Evolutionary conservation across 2,329 filamentous ascomycete species (phyloP).

Genomic region (Bertia moriformis): DNA sequence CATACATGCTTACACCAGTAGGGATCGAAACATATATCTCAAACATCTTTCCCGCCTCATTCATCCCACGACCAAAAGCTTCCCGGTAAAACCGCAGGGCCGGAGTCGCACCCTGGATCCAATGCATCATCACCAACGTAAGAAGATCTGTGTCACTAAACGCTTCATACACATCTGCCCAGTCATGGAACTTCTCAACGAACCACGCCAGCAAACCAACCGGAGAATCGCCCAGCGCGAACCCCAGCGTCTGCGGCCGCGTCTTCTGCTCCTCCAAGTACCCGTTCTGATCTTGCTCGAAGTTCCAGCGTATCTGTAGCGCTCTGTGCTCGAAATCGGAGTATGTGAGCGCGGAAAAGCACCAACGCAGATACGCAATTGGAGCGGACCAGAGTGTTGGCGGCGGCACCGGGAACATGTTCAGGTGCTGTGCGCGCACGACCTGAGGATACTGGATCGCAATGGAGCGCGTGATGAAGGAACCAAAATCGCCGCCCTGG

Average conservation of each 20-base stretch:
- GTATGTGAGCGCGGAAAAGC: slow-evolving; percentile 5
- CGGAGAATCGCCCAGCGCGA: slow-evolving; percentile 12
- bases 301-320: too few relatives aligned
- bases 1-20: neutral
- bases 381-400: slow-evolving; percentile 4
- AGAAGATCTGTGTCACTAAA: too few relatives aligned
- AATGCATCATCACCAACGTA: neutral
- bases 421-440: slow-evolving; percentile 5
- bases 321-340: slow-evolving; percentile 5
- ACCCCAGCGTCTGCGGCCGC: slow-evolving; percentile 12
- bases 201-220: slow-evolving; percentile 15
- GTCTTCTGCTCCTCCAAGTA: slow-evolving; percentile 10
- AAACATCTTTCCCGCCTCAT: too few relatives aligned
- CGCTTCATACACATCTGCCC: slow-evolving; percentile 10
- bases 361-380: slow-evolving; percentile 3
- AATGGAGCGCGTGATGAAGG: slow-evolving; percentile 3
- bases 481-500: neutral
- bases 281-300: slow-evolving; percentile 6
- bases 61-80: neutral
- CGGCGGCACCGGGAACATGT: slow-evolving; percentile 2
- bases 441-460: slow-evolving; percentile 4
- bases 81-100: neutral
- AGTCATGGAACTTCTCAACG: slow-evolving; percentile 13
- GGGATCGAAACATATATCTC: too few relatives aligned
- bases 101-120: slow-evolving; percentile 3